Evolutionary conservation across 441 rosid genomes (phyloP).

Genomic region (Breynia disticha): DNA sequence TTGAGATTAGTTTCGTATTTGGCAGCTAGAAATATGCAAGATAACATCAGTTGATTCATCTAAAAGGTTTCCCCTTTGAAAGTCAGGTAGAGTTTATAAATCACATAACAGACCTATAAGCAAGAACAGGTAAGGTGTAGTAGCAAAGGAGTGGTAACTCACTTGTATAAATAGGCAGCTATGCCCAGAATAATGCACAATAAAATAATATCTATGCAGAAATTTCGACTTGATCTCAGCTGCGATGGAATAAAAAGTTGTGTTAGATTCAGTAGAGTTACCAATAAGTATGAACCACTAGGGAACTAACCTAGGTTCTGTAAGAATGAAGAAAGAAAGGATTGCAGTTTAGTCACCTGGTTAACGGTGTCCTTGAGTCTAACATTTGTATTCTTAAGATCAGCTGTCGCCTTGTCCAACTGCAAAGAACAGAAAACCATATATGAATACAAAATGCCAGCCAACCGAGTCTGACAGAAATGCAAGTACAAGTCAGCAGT

Average conservation of each 20-base stretch:
- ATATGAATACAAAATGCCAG: conserved; percentile 1
- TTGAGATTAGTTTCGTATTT: conserved; percentile 5
- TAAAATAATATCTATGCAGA: conserved; percentile 79
- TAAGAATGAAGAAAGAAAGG: no score
- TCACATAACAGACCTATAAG: no score
- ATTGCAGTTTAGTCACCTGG: conserved; percentile 46
- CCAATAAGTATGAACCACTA: conserved; percentile 4
- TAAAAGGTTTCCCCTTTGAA: no score
- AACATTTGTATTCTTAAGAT: conserved; percentile 87
- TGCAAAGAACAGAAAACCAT: conserved; percentile 14
- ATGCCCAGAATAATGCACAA: conserved; percentile 78
- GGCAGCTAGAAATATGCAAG: neutral
- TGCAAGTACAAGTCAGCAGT: neutral
- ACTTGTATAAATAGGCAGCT: conserved; percentile 96
- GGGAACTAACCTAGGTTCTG: no score
- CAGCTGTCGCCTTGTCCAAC: conserved; percentile 92
- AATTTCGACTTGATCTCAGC: conserved; percentile 91
- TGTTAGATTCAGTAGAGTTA: conserved; percentile 20
- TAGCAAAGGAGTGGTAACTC: conserved; percentile 24
- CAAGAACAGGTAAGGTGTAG: neutral
- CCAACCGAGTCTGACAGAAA: no score
- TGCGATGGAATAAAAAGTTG: conserved; percentile 28
- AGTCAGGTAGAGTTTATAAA: no score
- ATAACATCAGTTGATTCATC: neutral
- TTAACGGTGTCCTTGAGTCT: conserved; percentile 88